These are phyloP conservation scores for Nicotiana sylvestris DNA, from an alignment of 257 asterid genomes.

Conservation along the genomic window DNA sequence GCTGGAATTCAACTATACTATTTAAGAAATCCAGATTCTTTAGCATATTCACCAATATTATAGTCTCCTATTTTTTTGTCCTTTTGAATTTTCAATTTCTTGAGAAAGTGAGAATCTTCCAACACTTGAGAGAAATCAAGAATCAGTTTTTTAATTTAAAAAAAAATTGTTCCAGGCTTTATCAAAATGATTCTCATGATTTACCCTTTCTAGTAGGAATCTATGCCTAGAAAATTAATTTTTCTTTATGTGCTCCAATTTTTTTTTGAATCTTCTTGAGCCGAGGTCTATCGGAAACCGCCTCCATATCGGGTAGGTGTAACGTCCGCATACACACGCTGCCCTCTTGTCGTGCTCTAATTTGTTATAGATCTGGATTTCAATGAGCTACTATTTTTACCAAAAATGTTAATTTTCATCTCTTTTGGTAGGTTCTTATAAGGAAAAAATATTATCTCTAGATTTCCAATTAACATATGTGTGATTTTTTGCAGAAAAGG, in stretches of 20 bases:
- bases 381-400: background rate
- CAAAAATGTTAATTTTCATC: background rate
- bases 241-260: background rate
- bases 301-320: no score
- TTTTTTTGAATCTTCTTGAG: background rate
- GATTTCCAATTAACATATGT: background rate
- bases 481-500: conserved; percentile 45
- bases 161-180: background rate
- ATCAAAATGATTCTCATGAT: background rate
- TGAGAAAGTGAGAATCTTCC: background rate
- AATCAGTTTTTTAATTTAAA: background rate
- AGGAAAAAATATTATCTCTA: no score
- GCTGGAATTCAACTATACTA: background rate
- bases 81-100: background rate
- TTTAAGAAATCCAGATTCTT: background rate
- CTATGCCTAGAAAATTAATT: background rate
- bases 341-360: background rate
- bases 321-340: no score
- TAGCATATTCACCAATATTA: background rate
- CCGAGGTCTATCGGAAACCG: no score
- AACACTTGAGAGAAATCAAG: background rate
- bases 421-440: background rate
- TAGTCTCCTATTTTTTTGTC: background rate
- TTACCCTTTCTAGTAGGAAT: background rate
- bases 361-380: background rate